phyloP scores from a whole-genome alignment of 2,329 filamentous ascomycete genomes.

The Aspergillus costaricaensis region DNA sequence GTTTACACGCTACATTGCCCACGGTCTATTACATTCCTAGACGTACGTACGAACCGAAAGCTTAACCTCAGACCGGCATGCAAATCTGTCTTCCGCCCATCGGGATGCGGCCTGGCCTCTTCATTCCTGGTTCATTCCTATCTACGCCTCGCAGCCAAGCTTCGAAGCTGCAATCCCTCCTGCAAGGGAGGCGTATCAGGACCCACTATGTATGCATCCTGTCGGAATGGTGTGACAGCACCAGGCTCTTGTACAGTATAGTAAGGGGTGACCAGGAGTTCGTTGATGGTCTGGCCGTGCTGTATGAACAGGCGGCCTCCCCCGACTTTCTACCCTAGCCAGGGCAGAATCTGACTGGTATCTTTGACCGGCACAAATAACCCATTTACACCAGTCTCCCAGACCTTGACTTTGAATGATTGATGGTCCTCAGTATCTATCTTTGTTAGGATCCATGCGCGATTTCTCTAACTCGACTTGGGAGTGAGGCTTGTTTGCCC shows the following conservation, averaged over 20 bases:
- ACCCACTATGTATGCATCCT: constrained; percentile 4
- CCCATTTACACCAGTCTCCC: background rate
- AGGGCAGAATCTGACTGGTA: background rate
- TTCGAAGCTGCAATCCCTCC: constrained; percentile 7
- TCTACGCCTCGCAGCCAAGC: constrained; percentile 3
- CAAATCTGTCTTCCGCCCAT: background rate
- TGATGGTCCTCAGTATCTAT: background rate
- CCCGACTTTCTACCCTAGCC: background rate
- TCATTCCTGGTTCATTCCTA: background rate
- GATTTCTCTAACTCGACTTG: background rate
- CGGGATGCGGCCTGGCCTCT: background rate
- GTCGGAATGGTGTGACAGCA: background rate
- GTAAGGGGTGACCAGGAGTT: background rate
- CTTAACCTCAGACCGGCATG: background rate
- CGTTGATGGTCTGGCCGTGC: background rate
- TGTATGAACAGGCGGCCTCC: background rate
- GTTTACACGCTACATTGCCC: background rate
- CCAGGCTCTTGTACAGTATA: background rate
- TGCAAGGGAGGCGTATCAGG: constrained; percentile 9
- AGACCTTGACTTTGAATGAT: background rate
- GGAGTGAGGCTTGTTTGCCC: background rate
- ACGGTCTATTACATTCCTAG: background rate
- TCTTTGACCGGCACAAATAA: background rate
- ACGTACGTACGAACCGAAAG: background rate
- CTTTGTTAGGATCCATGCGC: background rate